Conservation (phyloP, 179 eudicot genomes). For the Corrigiola litoralis region DNA sequence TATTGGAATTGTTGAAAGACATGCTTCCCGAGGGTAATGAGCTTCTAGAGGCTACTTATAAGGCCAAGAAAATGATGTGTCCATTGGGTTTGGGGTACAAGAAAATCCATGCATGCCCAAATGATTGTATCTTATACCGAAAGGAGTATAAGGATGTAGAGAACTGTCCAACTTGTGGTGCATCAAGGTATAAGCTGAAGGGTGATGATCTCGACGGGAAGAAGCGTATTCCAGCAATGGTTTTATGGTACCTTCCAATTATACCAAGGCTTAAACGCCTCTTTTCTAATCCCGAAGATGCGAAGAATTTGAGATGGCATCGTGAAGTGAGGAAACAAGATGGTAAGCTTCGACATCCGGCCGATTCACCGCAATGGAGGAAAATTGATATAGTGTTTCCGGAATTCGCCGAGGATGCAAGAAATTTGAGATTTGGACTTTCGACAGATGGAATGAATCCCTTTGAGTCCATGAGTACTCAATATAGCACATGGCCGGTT, state of each 20-base stretch:
- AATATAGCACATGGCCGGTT: conserved; percentile 5
- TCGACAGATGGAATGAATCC: conserved; percentile 6
- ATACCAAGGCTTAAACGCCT: background rate
- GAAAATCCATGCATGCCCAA: no score
- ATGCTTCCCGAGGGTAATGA: background rate
- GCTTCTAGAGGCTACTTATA: background rate
- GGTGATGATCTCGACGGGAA: no score
- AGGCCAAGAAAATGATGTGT: background rate
- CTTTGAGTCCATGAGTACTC: background rate
- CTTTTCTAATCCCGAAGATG: background rate
- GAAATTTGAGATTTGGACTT: background rate
- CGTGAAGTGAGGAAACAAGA: background rate
- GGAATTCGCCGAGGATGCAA: background rate
- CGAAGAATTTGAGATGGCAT: conserved; percentile 1
- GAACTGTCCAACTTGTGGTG: no score
- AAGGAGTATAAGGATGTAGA: no score
- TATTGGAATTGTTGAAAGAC: background rate
- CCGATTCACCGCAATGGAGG: background rate
- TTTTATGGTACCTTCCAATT: background rate
- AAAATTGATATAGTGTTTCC: background rate
- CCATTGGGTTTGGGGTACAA: no score
- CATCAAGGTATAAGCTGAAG: no score
- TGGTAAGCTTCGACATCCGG: background rate
- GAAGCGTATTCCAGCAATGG: no score
- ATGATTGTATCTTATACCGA: no score